phyloP scores from a whole-genome alignment of 2,329 filamentous ascomycete genomes.

The Aspergillus thermomutatus region DNA sequence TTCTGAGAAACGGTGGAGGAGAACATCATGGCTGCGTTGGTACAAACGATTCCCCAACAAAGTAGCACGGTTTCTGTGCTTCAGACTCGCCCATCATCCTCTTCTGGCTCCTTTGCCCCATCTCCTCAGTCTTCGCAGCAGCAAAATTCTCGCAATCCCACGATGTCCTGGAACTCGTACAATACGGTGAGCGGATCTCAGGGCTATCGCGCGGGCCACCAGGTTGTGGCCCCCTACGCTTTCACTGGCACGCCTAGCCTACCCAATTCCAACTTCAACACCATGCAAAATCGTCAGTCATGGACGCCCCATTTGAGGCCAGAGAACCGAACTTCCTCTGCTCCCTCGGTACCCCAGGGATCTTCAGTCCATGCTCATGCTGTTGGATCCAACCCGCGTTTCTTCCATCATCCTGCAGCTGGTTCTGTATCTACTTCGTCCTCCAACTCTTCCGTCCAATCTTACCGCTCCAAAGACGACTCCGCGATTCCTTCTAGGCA shows the following conservation, averaged over 20 bases:
- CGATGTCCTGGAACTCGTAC: slow-evolving; percentile 42
- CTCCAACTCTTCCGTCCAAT: slow-evolving; percentile 47
- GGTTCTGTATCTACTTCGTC: slow-evolving; percentile 54
- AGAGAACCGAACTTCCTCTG: slow-evolving; percentile 55
- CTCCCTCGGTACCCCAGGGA: slow-evolving; percentile 46
- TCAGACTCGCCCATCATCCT: slow-evolving; percentile 66
- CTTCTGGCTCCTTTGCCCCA: slow-evolving; percentile 54
- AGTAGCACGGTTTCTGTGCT: slow-evolving; percentile 71
- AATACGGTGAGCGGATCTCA: slow-evolving; percentile 36
- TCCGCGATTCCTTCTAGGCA: slow-evolving; percentile 41
- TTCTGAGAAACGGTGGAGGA: slow-evolving; percentile 18
- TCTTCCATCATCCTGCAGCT: slow-evolving; percentile 47
- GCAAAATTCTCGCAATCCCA: slow-evolving; percentile 38
- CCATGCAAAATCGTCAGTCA: slow-evolving; percentile 53
- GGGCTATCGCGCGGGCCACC: slow-evolving; percentile 48
- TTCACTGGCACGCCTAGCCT: slow-evolving; percentile 70
- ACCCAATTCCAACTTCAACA: slow-evolving; percentile 44
- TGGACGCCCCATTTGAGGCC: slow-evolving; percentile 54
- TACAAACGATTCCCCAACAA: slow-evolving; percentile 76
- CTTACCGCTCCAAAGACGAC: slow-evolving; percentile 49
- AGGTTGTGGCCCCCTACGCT: slow-evolving; percentile 73
- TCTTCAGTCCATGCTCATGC: slow-evolving; percentile 27
- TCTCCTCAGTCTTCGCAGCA: slow-evolving; percentile 32
- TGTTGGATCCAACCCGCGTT: slow-evolving; percentile 29
- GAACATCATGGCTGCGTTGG: slow-evolving; percentile 75